Conservation (phyloP, 208 protist species). For the Histomonas meleagridis region DNA sequence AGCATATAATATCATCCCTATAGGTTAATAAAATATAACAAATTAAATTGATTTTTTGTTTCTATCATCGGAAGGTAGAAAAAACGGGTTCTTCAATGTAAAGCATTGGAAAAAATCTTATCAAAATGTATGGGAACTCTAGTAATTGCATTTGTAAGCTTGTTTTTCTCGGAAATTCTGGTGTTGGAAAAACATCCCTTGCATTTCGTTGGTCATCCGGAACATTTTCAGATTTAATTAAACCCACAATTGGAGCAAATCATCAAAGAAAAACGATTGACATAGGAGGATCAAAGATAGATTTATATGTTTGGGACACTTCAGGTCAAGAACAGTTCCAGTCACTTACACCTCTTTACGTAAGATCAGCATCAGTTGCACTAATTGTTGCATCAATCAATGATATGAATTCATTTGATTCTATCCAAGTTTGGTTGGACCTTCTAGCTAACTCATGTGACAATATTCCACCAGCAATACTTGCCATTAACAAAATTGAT, state of each 20-base stretch:
- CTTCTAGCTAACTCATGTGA: not conserved
- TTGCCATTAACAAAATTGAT: conserved; percentile 18
- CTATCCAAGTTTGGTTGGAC: not conserved
- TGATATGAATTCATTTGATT: not conserved
- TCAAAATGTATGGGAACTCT: too few relatives aligned
- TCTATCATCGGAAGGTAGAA: too few relatives aligned
- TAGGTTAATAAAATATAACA: too few relatives aligned
- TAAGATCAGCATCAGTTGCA: not conserved
- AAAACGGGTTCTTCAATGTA: too few relatives aligned
- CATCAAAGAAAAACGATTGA: not conserved
- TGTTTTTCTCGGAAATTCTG: conserved; percentile 7
- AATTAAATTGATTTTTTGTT: too few relatives aligned
- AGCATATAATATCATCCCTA: too few relatives aligned
- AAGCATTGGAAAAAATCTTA: too few relatives aligned
- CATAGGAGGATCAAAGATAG: not conserved
- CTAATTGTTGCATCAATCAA: not conserved
- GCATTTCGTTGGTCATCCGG: not conserved
- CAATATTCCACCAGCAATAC: not conserved
- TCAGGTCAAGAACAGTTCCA: conserved; percentile 16
- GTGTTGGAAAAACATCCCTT: conserved; percentile 5
- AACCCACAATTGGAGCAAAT: conserved; percentile 6
- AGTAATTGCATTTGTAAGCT: too few relatives aligned
- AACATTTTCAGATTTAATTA: not conserved
- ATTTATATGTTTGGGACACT: conserved; percentile 8
- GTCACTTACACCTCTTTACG: not conserved